phyloP scores from a whole-genome alignment of 2,329 filamentous ascomycete genomes.

The Alternaria burnsii region DNA sequence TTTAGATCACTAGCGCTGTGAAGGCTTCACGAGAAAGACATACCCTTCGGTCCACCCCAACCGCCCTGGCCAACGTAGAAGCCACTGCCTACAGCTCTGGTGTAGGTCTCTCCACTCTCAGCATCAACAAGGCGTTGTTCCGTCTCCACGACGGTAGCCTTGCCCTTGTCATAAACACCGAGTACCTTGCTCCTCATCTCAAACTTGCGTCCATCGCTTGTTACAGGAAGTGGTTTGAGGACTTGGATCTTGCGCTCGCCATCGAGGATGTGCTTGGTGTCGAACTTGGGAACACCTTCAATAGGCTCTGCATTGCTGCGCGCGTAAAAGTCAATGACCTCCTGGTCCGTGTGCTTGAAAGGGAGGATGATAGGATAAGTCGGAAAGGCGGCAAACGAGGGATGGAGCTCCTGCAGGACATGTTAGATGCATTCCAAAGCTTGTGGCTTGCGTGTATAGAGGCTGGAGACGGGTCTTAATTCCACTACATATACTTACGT shows the following conservation, averaged over 20 bases:
- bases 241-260: conserved; percentile 84
- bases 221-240: conserved; percentile 76
- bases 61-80: conserved; percentile 84
- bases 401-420: conserved; percentile 77
- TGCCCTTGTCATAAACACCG: conserved; percentile 90
- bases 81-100: conserved; percentile 71
- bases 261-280: conserved; percentile 77
- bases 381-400: conserved; percentile 86
- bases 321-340: conserved; percentile 86
- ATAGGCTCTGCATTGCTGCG: conserved; percentile 72
- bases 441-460: background rate
- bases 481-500: conserved; percentile 63
- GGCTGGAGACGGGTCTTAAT: background rate
- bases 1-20: background rate
- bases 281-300: conserved; percentile 78
- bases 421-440: conserved; percentile 11
- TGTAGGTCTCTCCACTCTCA: conserved; percentile 73
- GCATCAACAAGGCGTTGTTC: conserved; percentile 80
- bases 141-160: conserved; percentile 80
- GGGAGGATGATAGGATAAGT: conserved; percentile 85
- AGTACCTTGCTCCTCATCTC: conserved; percentile 80
- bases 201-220: conserved; percentile 75
- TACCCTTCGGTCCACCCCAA: conserved; percentile 91
- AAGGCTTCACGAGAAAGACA: conserved; percentile 18
- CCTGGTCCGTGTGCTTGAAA: conserved; percentile 79